Conservation (phyloP, 768 basidiomycete genomes). For the Leccinum incarnatum region DNA sequence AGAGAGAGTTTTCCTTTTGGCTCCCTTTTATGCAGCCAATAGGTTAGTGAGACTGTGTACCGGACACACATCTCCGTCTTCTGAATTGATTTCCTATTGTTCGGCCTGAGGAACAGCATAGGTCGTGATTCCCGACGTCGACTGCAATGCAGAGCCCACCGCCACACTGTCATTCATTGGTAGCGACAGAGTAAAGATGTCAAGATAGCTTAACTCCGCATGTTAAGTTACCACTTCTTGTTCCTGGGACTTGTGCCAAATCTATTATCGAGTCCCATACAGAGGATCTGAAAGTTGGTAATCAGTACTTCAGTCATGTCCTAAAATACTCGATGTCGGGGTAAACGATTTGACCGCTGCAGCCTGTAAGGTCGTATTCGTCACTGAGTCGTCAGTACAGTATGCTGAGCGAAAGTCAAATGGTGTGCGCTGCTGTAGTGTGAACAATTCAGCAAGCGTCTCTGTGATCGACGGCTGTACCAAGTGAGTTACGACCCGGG, state of each 20-base stretch:
- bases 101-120: not conserved
- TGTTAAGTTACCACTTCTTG: not conserved
- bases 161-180: not conserved
- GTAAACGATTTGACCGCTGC: not conserved
- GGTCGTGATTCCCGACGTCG: not conserved
- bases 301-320: not conserved
- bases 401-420: not conserved
- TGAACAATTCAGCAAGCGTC: not conserved
- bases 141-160: not conserved
- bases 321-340: not conserved
- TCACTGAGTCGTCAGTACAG: not conserved
- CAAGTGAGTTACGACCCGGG: not conserved
- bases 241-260: not conserved
- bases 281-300: not conserved
- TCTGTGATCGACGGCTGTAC: not conserved
- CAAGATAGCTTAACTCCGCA: not conserved
- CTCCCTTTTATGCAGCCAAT: constrained; percentile 2
- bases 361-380: not conserved
- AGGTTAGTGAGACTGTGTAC: not conserved
- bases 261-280: not conserved
- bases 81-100: not conserved
- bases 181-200: not conserved
- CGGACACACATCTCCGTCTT: not conserved
- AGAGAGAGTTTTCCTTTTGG: not conserved
- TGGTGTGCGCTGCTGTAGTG: not conserved